Percentiles rank a stretch among this genome's conserved stretches.
These are phyloP conservation scores for Clarireedia paspali DNA, from an alignment of 2,329 filamentous ascomycete species.

Conservation along the genomic window DNA sequence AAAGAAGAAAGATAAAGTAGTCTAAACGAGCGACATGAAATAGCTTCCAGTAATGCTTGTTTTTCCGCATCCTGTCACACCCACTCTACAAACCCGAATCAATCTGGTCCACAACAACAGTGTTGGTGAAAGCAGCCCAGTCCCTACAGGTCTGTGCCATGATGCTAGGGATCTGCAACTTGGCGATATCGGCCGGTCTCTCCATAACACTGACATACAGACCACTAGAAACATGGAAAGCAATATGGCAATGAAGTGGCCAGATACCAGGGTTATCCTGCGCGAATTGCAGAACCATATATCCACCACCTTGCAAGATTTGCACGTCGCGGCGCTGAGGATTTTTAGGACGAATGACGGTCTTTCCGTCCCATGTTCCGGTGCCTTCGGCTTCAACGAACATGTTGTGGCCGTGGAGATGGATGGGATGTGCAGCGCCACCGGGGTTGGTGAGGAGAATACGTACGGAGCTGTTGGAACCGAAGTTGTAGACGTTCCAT, in stretches of 20 bases:
- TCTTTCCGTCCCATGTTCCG: conserved; percentile 15
- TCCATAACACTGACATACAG: conserved; percentile 31
- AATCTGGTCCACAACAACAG: conserved; percentile 41
- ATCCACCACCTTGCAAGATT: conserved; percentile 29
- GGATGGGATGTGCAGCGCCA: conserved; percentile 52
- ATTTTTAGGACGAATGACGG: conserved; percentile 36
- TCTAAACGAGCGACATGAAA: too few species aligned
- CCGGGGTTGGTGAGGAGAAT: conserved; percentile 47
- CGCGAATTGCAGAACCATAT: conserved; percentile 38
- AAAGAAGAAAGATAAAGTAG: too few species aligned
- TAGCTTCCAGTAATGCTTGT: not conserved
- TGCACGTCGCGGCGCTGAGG: conserved; percentile 44
- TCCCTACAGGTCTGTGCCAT: conserved; percentile 44
- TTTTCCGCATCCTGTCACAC: not conserved
- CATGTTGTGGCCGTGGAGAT: conserved; percentile 65
- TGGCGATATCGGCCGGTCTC: conserved; percentile 30
- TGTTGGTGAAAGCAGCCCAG: conserved; percentile 41
- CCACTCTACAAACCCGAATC: conserved; percentile 36
- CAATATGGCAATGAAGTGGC: conserved; percentile 43
- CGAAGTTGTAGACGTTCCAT: conserved; percentile 50
- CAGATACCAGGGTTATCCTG: conserved; percentile 45
- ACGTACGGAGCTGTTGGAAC: conserved; percentile 41
- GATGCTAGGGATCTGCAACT: conserved; percentile 37
- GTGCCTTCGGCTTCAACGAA: conserved; percentile 50
- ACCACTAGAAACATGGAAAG: conserved; percentile 38